These are phyloP conservation scores for Cichorium intybus DNA, from an alignment of 140 eudicot genomes.

Conservation along the genomic window DNA sequence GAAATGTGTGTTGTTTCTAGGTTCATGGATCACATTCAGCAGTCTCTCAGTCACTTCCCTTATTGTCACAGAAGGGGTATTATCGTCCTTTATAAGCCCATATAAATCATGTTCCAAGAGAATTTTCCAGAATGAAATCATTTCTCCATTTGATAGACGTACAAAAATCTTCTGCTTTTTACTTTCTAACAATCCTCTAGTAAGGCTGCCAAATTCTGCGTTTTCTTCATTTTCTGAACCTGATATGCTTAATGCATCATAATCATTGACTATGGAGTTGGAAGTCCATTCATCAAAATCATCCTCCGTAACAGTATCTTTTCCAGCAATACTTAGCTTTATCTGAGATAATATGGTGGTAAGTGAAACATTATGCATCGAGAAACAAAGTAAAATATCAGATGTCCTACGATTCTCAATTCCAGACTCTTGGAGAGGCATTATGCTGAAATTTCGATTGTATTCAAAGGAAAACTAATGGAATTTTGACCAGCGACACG, in stretches of 20 bases:
- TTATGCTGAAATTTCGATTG: neutral
- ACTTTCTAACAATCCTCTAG: slow-evolving; percentile 29
- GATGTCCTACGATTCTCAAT: no score
- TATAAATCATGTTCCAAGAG: slow-evolving; percentile 37
- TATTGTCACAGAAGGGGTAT: slow-evolving; percentile 30
- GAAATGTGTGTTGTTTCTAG: slow-evolving; percentile 59
- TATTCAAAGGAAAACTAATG: neutral
- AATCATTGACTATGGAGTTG: slow-evolving; percentile 51
- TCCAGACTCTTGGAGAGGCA: neutral
- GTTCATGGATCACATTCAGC: slow-evolving; percentile 51
- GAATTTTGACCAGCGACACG: neutral
- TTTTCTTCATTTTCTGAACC: slow-evolving; percentile 82
- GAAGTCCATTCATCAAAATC: slow-evolving; percentile 65
- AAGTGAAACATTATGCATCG: slow-evolving; percentile 2
- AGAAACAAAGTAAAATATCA: neutral
- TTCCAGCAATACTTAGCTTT: slow-evolving; percentile 77
- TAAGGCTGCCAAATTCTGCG: slow-evolving; percentile 19
- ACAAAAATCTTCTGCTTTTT: slow-evolving; percentile 48
- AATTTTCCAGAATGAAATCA: slow-evolving; percentile 58
- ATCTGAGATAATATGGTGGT: slow-evolving; percentile 41
- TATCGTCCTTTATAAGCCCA: slow-evolving; percentile 27
- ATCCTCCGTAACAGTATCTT: slow-evolving; percentile 58
- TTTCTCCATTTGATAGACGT: slow-evolving; percentile 57
- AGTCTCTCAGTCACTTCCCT: slow-evolving; percentile 65
- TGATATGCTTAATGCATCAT: slow-evolving; percentile 74